Evolutionary conservation across 1,284 basidiomycete genomes (phyloP), one percentile per base, ranked within the genome.

Genomic region (Cutaneotrichosporon cavernicola): DNA sequence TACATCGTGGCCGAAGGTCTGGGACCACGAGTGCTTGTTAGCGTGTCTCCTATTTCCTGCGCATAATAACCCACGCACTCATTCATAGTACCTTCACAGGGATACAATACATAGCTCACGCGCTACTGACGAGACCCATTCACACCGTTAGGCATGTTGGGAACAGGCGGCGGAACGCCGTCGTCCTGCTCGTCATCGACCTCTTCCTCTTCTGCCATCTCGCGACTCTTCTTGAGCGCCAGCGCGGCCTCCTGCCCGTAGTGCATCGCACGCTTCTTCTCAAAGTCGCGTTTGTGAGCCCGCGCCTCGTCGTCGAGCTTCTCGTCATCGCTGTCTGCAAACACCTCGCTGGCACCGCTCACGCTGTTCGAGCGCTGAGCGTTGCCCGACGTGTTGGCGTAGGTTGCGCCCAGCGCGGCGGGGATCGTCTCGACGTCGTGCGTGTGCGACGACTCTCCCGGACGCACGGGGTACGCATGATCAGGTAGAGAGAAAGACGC

Each of bases 241-340:
- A 76, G 69, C 74, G 92, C 90, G 1, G 91, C 92, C 79, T 95
- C 92, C 63, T 93, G 92, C 4, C 90, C 91, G 74, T 95, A 95
- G 78, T 95, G 92, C 64, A 88, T 83, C 61, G 89, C 90, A 43
- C 91, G 85, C 63, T 90, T 91, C 72, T 86, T 86, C 62, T 92
- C 83, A 75, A 95, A 95, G 52, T 86, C 91, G 32, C 87, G 88
- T 74, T 92, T 90, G 79, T 91, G 91, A 52, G 86, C 89, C 61
- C 86, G 87, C 64, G 90, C 89, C 91, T 92, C 91, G 80, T 90
- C 89, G 75, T 92, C 90, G 89, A 91, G 89, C 74, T 90, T 89
- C 70, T 92, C 90, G 61, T 85, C 82, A 72, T 90, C 89, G 52
- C 89, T 85, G 74, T 89, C 88, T 61, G 68, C 71, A 58, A 80